Evolutionary conservation across 768 basidiomycete species (phyloP), one percentile per base, ranked within the genome.

Genomic region (Pleurotus citrinopileatus): DNA sequence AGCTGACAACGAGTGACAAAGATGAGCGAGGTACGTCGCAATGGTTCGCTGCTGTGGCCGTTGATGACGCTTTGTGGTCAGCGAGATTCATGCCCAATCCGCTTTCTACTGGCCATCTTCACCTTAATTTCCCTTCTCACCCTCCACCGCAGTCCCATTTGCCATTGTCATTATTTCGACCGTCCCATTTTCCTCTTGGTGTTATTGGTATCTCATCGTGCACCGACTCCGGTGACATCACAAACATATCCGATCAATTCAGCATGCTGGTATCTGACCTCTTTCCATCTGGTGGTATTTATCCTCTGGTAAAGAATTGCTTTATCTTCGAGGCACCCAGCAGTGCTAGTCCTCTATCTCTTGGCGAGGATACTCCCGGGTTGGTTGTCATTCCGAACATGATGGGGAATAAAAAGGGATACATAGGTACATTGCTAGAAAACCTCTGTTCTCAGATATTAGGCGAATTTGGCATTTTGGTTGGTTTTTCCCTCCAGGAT

Each of bases 371-470:
- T 48, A 71, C 82, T 12, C 75, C 81, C 23, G 87, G 87, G 15
- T 66, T 94, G 32, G 81, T 90, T 17, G 76, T 91, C 23, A 89
- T 97, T 45, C 94, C 94, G 2, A 83, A 79, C 57, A 80, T 85
- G 60, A 91, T 94, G 83, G 89, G 89, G 4, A 93, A 95, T 62
- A 91, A 93, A 67, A 88, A 83, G 60, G 69, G 92, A 26, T 94
- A 95, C 65, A 78, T 98, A 52, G 91, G 91, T 26, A 93, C 93
- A 15, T 71, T 98, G 37, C 70, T 99, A 53, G 93, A 92, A 15
- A 93, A 94, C 63, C 70, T 97, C 17, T 94, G 92, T 60, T 93
- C 94, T 28, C 84, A 88, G 57, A 82, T 98, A 45, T 74, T 99
- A 20, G 82, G 82, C 19, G 92, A 93, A 66, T 88, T 98, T 60